phyloP scores from a whole-genome alignment of 805 yeast genomes.

The Yamadazyma tumulicola region DNA sequence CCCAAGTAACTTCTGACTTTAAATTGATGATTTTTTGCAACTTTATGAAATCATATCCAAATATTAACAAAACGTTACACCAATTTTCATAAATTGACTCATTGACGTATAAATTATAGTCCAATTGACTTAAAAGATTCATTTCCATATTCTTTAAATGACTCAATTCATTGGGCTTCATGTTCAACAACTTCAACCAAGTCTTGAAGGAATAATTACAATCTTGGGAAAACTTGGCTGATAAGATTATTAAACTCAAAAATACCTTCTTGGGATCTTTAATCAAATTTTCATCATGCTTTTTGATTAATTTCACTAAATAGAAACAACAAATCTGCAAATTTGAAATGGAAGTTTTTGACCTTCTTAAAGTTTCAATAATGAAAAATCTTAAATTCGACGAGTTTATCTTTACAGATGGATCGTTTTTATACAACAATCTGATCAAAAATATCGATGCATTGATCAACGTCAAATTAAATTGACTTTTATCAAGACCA shows the following conservation, averaged over 20 bases:
- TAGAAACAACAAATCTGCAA: conserved; percentile 69
- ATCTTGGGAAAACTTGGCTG: conserved; percentile 73
- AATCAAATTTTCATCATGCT: conserved; percentile 12
- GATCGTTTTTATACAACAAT: conserved; percentile 24
- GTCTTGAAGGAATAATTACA: conserved; percentile 62
- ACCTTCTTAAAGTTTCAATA: conserved; percentile 30
- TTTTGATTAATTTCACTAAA: conserved; percentile 43
- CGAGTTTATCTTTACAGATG: conserved; percentile 12
- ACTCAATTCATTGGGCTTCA: conserved; percentile 25
- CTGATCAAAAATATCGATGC: conserved; percentile 33
- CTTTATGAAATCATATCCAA: conserved; percentile 42
- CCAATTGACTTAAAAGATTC: conserved; percentile 47
- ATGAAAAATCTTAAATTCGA: conserved; percentile 41
- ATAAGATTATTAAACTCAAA: conserved; percentile 63
- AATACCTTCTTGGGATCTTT: conserved; percentile 58
- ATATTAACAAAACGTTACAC: conserved; percentile 41
- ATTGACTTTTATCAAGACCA: conserved; percentile 37
- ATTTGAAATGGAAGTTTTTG: conserved; percentile 51
- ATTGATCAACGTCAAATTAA: conserved; percentile 37
- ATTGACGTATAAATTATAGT: conserved; percentile 56
- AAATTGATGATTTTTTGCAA: conserved; percentile 25
- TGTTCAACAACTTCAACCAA: conserved; percentile 75
- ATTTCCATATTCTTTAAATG: conserved; percentile 55
- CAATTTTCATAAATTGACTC: conserved; percentile 44
- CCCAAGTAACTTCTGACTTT: conserved; percentile 24